Evolutionary conservation across 108 stramenopile genomes (phyloP).

Genomic region (Pseudonitzschia delicatissima): DNA sequence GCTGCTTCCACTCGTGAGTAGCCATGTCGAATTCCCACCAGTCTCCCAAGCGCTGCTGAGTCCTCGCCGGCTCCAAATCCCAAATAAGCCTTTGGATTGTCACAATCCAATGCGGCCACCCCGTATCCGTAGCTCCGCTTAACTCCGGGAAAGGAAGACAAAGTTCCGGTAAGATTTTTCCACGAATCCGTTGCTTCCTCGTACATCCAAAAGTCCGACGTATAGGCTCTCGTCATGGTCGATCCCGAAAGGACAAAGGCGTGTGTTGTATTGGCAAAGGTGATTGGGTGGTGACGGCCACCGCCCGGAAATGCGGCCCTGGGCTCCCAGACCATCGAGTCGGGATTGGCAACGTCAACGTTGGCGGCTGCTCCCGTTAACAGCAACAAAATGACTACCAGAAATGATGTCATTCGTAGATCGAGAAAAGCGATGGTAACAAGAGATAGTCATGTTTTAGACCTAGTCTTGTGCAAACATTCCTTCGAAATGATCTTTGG

Average conservation of each 20-base stretch:
- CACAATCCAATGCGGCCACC: constrained; percentile 11
- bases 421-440: too few relatives aligned
- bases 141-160: constrained; percentile 12
- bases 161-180: neutral
- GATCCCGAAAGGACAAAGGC: constrained; percentile 31
- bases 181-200: constrained; percentile 26
- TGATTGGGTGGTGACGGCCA: constrained; percentile 36
- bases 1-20: constrained; percentile 26
- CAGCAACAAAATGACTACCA: too few relatives aligned
- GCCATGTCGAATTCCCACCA: constrained; percentile 36
- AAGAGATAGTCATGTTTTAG: too few relatives aligned
- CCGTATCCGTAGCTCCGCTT: constrained; percentile 29
- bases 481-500: too few relatives aligned
- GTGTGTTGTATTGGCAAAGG: constrained; percentile 39
- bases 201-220: constrained; percentile 22
- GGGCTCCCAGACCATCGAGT: neutral
- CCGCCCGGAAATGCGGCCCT: constrained; percentile 1
- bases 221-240: neutral
- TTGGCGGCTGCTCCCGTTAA: too few relatives aligned
- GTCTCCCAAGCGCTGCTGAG: neutral
- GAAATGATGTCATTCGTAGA: too few relatives aligned
- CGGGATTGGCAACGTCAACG: neutral
- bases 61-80: constrained; percentile 21
- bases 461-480: too few relatives aligned
- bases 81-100: constrained; percentile 31